These are phyloP conservation scores for Funneliformis mosseae DNA, from an alignment of 192 early-diverging fungal species.

Conservation along the genomic window DNA sequence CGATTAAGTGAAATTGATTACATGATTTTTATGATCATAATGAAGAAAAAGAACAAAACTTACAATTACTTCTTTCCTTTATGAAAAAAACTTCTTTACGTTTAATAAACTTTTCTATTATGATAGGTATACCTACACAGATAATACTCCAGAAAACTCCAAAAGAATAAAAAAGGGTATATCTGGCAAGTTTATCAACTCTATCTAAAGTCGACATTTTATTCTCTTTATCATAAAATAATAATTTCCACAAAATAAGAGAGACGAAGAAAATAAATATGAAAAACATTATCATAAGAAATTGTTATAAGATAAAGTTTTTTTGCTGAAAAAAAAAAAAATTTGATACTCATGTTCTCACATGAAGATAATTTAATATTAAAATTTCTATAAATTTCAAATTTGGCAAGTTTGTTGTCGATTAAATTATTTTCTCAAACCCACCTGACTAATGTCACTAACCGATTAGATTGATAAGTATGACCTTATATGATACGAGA, in stretches of 20 bases:
- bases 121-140: not conserved
- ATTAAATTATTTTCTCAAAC: too few species aligned
- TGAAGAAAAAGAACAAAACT: not conserved
- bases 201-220: not conserved
- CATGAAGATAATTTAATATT: not conserved
- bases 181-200: not conserved
- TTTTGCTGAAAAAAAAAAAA: not conserved
- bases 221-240: too few species aligned
- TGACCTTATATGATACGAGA: too few species aligned
- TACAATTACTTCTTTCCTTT: not conserved
- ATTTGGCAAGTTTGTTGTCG: too few species aligned
- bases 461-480: too few species aligned
- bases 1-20: not conserved
- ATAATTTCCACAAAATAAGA: not conserved
- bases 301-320: too few species aligned
- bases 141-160: not conserved
- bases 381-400: not conserved
- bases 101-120: not conserved
- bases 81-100: not conserved
- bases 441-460: too few species aligned
- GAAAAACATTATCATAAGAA: not conserved
- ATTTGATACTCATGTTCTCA: not conserved
- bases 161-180: not conserved
- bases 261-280: not conserved
- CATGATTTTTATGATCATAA: not conserved